Evolutionary conservation across 73 alveolate species (phyloP).

Genomic region (Blepharisma stoltei): DNA sequence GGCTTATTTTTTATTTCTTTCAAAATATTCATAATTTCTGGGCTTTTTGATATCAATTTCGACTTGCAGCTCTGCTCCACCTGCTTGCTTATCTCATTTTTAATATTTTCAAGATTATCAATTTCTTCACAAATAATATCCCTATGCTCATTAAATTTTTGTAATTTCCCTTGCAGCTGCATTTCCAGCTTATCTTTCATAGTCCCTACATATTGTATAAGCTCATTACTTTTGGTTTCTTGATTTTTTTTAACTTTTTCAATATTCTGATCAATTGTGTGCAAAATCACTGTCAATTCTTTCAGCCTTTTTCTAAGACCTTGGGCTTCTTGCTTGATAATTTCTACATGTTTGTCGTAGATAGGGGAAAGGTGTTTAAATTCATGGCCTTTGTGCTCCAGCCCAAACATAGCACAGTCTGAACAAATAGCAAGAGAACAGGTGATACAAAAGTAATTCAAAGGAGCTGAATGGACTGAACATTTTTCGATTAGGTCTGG

Average conservation of each 20-base stretch:
- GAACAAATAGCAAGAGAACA: constrained; percentile 92
- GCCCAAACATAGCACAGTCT: constrained; percentile 94
- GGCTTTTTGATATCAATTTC: constrained; percentile 61
- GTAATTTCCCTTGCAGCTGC: constrained; percentile 54
- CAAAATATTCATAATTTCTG: constrained; percentile 33
- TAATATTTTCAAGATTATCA: constrained; percentile 29
- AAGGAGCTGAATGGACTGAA: constrained; percentile 69
- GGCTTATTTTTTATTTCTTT: constrained; percentile 45
- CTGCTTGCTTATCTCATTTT: constrained; percentile 20
- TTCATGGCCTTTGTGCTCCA: constrained; percentile 85
- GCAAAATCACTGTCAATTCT: not conserved
- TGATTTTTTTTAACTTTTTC: constrained; percentile 59
- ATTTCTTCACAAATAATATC: constrained; percentile 47
- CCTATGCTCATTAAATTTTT: constrained; percentile 35
- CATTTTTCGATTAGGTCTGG: constrained; percentile 64
- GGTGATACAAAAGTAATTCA: constrained; percentile 85
- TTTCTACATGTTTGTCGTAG: constrained; percentile 64
- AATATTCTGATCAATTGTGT: not conserved
- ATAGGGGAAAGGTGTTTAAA: constrained; percentile 81
- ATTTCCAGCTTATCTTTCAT: constrained; percentile 64
- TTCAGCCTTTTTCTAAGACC: constrained; percentile 40
- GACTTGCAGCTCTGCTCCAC: constrained; percentile 45
- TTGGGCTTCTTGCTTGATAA: constrained; percentile 63
- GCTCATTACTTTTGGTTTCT: constrained; percentile 84
- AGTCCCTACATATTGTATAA: constrained; percentile 68